Percentiles rank a stretch among this genome's conserved stretches.
Conservation (phyloP, 2,329 filamentous ascomycete genomes). For the Fonsecaea monophora region DNA sequence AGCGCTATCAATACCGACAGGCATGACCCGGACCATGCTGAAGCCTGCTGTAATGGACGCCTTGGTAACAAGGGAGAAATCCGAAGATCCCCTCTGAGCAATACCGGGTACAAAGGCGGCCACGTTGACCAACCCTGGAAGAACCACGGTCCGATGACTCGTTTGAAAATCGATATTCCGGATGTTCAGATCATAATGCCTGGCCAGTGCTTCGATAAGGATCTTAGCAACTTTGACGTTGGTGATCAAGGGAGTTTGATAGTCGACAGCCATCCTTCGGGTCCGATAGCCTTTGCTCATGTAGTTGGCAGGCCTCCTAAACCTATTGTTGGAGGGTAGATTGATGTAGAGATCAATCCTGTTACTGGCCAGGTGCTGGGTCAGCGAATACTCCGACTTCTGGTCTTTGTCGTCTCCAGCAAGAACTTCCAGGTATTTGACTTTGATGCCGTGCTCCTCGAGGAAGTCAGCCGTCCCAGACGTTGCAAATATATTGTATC, state of each 20-base stretch:
- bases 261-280: constrained; percentile 95
- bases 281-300: constrained; percentile 98
- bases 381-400: constrained; percentile 95
- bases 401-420: constrained; percentile 79
- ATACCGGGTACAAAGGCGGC: constrained; percentile 81
- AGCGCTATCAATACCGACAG: constrained; percentile 73
- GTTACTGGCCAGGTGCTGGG: constrained; percentile 95
- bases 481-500: constrained; percentile 95
- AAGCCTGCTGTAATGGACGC: constrained; percentile 77
- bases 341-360: constrained; percentile 99
- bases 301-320: constrained; percentile 94
- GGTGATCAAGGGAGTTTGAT: constrained; percentile 95
- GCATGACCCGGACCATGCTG: constrained; percentile 81
- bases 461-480: constrained; percentile 96
- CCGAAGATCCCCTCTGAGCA: constrained; percentile 67
- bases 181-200: constrained; percentile 85
- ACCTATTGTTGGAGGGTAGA: constrained; percentile 97
- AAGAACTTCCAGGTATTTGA: constrained; percentile 92
- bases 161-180: constrained; percentile 88
- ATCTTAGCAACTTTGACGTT: constrained; percentile 99
- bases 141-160: constrained; percentile 76
- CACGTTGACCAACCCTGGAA: constrained; percentile 78
- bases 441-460: constrained; percentile 86
- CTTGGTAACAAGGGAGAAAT: constrained; percentile 73
- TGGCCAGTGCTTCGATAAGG: constrained; percentile 88